Base-by-base conservation (phyloP, 148 eudicot species). In the Rhododendron vialii region DNA sequence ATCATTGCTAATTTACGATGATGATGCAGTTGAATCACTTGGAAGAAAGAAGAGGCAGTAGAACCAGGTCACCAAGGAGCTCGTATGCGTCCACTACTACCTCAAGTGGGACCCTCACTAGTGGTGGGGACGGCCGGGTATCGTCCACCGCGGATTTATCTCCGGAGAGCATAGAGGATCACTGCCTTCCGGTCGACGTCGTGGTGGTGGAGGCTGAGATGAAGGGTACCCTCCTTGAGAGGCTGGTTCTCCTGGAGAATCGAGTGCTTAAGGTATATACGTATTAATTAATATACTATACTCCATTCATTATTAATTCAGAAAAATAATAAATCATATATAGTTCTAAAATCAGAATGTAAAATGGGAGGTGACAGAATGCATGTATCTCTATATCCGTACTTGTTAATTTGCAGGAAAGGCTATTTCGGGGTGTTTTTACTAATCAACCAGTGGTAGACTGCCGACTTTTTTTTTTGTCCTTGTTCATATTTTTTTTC, bases 221-320 rank as follows among this genome's bases (percentile, higher is more conserved):
- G 24, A 94, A 94, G 84, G 96, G 96, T 1, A 92, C 87, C 1
- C 89, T 94, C 35, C 88, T 94, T 45, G 89, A 92, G 6, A 90
- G 96, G 84, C 77, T 94, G 7, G 83, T 89, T 69, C 91, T 47
- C 48, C 88, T 93, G 18, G 96, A 94, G 75, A 88, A 91, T 13
- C 93, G 93, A 2, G 87, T 94, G 8, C 92, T 91, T 2, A 87
- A 92, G 94, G 96, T 90, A 89, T 12, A 13, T 4, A 78, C 2
- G 22, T 24, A 3, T 45, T 6, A 35, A 35, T 35, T 36, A 0
- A 8, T 78, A 38, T 24, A 18, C 13, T 78, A 38, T 24, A 6
- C 13, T 24, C 9, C 3, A 51, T 7, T 47, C 57, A 13, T 51
- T 13, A 13, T 51, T 50, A 11, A 50, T 50, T 48, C 51, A 9